A percentile compares a stretch with the other conserved stretches of the same genome.
These are phyloP conservation scores for Cardamine chenopodiifolia DNA, from an alignment of 345 rosid genomes.

Conservation along the genomic window DNA sequence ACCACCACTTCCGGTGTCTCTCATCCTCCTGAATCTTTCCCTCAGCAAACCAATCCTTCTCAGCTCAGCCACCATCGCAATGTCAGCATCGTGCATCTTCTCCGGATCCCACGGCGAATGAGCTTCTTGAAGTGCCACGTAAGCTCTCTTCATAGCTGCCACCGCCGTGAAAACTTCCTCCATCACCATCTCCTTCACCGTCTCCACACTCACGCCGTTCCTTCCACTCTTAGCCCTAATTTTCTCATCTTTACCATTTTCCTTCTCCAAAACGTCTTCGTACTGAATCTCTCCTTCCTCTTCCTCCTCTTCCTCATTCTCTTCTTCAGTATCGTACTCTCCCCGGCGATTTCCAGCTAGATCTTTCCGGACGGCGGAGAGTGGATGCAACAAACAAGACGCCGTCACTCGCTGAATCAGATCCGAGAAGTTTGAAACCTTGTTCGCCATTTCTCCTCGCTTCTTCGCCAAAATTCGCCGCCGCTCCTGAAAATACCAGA, in stretches of 20 bases:
- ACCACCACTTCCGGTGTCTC: conserved; percentile 39
- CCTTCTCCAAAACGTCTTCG: conserved; percentile 37
- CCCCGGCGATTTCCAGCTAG: conserved; percentile 40
- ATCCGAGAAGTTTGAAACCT: conserved; percentile 76
- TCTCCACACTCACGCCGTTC: conserved; percentile 30
- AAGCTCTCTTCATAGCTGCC: conserved; percentile 73
- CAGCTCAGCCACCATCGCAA: conserved; percentile 79
- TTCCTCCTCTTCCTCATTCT: conserved; percentile 38
- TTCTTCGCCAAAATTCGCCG: conserved; percentile 47
- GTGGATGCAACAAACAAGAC: conserved; percentile 86
- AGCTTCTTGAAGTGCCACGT: conserved; percentile 76
- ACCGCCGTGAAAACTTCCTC: conserved; percentile 76
- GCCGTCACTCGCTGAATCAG: conserved; percentile 88
- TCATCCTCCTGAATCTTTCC: conserved; percentile 71
- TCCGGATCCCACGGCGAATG: conserved; percentile 98
- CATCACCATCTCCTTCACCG: conserved; percentile 60
- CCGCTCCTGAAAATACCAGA: conserved; percentile 2
- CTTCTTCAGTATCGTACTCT: conserved; percentile 39
- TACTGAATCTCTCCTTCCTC: conserved; percentile 48
- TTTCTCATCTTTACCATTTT: conserved; percentile 30
- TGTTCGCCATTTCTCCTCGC: conserved; percentile 66
- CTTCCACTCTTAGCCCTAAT: conserved; percentile 27
- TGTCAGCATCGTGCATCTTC: conserved; percentile 81
- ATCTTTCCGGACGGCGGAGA: conserved; percentile 65
- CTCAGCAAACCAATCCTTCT: conserved; percentile 67